Percentiles rank a stretch among this genome's conserved stretches.
Conservation (phyloP, 495 filamentous ascomycete genomes). For the Daldinia concentrica region DNA sequence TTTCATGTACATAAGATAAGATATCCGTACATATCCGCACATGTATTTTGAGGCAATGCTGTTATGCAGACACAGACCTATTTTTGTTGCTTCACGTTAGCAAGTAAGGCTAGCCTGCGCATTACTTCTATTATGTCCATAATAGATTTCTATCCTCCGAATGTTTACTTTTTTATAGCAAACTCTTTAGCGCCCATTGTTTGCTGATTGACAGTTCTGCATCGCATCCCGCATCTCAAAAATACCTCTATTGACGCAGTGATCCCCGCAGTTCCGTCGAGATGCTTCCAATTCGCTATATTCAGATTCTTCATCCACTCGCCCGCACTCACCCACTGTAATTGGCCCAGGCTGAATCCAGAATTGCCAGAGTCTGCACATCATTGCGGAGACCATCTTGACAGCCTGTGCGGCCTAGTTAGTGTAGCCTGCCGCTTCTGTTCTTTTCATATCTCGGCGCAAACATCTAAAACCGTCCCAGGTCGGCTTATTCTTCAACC, state of each 20-base stretch:
- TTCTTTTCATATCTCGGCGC: conserved; percentile 19
- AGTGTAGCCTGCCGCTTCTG: conserved; percentile 18
- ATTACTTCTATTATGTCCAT: neutral
- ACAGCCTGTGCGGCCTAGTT: neutral
- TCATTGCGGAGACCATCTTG: conserved; percentile 38
- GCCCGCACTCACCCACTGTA: neutral
- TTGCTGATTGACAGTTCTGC: neutral
- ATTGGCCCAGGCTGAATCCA: conserved; percentile 36
- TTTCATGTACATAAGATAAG: conserved; percentile 7
- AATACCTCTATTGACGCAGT: neutral
- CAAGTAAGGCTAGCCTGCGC: conserved; percentile 3
- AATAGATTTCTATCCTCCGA: neutral
- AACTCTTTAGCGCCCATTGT: conserved; percentile 8
- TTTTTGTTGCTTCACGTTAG: conserved; percentile 23
- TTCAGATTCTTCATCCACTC: conserved; percentile 16
- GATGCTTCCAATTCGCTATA: conserved; percentile 31
- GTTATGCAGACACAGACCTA: conserved; percentile 20
- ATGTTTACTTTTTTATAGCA: conserved; percentile 27
- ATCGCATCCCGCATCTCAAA: conserved; percentile 2
- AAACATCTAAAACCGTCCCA: conserved; percentile 3
- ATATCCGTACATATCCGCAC: conserved; percentile 2
- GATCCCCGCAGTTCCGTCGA: conserved; percentile 24
- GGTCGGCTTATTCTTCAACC: neutral
- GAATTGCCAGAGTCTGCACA: conserved; percentile 21
- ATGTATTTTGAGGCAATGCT: conserved; percentile 25